These are phyloP conservation scores for Alternaria triticimaculans DNA, from an alignment of 2,329 filamentous ascomycete genomes.

Conservation along the genomic window DNA sequence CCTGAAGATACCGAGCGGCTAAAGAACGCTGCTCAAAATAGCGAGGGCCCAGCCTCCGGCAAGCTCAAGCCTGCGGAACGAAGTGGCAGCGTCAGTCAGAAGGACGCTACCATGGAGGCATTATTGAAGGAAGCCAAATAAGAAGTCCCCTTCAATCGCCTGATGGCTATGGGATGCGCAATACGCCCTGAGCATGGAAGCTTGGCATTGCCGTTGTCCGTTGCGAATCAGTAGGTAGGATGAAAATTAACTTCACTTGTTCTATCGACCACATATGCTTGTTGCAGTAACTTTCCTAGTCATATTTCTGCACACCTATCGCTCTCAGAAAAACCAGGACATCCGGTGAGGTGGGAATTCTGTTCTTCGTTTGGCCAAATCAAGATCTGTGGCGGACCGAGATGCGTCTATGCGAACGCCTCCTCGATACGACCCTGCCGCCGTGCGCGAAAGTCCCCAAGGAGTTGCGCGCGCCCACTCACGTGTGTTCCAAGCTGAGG, in stretches of 20 bases:
- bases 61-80: conserved; percentile 49
- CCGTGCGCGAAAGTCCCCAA: background rate
- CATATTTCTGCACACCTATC: background rate
- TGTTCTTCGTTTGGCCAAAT: background rate
- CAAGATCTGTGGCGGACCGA: background rate
- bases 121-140: conserved; percentile 50
- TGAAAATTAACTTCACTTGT: background rate
- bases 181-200: background rate
- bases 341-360: background rate
- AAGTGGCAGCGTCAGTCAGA: conserved; percentile 52
- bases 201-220: background rate
- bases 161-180: background rate
- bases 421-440: background rate
- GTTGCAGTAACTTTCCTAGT: background rate
- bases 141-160: background rate
- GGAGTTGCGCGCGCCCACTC: background rate
- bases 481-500: background rate
- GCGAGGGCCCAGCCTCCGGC: conserved; percentile 32
- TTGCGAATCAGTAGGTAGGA: background rate
- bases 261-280: background rate
- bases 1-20: conserved; percentile 60
- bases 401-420: background rate
- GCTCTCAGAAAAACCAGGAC: background rate
- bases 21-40: conserved; percentile 57
- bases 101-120: conserved; percentile 56